phyloP scores from a whole-genome alignment of 202 grass and related monocot species.

The Zoysia matrella region DNA sequence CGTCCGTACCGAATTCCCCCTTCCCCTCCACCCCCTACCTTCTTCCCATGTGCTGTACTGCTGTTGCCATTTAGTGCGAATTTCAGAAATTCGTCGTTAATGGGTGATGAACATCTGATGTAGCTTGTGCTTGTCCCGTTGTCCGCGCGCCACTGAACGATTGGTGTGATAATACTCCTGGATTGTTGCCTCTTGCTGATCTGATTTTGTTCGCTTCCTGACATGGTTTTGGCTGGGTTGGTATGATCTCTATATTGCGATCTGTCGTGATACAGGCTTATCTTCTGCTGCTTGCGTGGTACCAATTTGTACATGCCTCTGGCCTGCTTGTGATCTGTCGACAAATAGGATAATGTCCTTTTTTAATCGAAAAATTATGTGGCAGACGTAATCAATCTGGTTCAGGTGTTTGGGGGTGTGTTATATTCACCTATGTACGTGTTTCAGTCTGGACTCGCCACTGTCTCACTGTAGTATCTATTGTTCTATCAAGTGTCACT shows the following conservation, averaged over 20 bases:
- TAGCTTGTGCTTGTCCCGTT: background rate
- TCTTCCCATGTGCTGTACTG: background rate
- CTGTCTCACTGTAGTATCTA: background rate
- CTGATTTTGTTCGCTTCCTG: background rate
- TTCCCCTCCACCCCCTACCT: background rate
- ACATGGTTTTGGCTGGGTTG: background rate
- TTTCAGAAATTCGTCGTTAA: background rate
- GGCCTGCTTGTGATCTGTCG: background rate
- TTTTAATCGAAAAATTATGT: background rate
- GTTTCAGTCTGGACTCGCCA: background rate
- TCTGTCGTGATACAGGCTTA: background rate
- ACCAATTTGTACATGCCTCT: background rate
- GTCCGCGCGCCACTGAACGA: background rate
- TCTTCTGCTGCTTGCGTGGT: background rate
- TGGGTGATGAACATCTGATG: background rate
- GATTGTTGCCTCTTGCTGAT: background rate
- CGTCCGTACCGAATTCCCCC: slow-evolving; percentile 48
- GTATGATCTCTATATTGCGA: too few species aligned
- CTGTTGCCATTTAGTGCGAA: background rate
- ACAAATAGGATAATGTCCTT: background rate
- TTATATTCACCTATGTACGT: background rate
- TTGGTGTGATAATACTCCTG: background rate
- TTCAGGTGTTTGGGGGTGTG: background rate
- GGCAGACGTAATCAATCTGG: background rate
- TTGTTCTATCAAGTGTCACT: slow-evolving; percentile 6